Conservation (phyloP, 257 asterid species). For the Nicotiana attenuata region DNA sequence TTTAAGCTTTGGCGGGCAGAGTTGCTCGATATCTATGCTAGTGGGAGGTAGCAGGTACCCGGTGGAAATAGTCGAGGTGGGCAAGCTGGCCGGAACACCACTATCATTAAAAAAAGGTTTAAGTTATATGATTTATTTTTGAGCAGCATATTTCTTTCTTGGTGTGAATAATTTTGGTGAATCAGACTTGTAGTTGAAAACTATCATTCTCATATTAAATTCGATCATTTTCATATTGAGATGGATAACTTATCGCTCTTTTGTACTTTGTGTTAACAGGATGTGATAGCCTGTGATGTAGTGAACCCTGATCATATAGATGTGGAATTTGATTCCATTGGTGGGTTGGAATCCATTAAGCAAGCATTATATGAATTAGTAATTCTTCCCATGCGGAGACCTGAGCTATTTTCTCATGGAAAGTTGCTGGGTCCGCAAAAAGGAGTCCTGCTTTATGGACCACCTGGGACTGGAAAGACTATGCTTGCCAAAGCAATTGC, state of each 20-base stretch:
- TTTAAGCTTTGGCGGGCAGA: too few species aligned
- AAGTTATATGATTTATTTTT: background rate
- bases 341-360: constrained; percentile 85
- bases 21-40: too few species aligned
- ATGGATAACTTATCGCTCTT: background rate
- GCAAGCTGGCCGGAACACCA: too few species aligned
- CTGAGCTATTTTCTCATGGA: constrained; percentile 80
- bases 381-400: constrained; percentile 82
- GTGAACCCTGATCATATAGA: constrained; percentile 78
- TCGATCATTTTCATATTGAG: background rate
- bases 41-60: too few species aligned
- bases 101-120: too few species aligned
- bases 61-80: too few species aligned
- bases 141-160: background rate
- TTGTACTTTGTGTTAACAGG: constrained; percentile 35
- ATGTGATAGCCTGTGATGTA: constrained; percentile 92
- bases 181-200: background rate
- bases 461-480: constrained; percentile 99
- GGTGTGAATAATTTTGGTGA: background rate
- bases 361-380: constrained; percentile 70
- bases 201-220: background rate
- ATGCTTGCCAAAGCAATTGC: constrained; percentile 99
- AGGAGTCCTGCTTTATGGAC: constrained; percentile 92
- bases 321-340: constrained; percentile 74
- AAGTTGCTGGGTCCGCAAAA: constrained; percentile 89